Conservation (phyloP, 2,329 filamentous ascomycete species). For the Exophiala spinifera region DNA sequence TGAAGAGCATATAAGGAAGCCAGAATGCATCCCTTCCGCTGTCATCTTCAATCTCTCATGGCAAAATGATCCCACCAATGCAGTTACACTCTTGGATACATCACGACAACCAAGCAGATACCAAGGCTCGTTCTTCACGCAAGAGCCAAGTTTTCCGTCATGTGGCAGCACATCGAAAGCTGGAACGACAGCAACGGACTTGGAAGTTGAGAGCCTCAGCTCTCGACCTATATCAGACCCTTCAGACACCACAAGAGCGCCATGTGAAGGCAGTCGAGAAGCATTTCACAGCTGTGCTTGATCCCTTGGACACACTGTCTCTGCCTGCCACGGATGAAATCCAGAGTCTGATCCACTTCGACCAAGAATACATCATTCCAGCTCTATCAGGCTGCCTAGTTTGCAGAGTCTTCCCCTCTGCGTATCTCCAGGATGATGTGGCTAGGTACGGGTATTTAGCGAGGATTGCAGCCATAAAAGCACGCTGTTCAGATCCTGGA, state of each 20-base stretch:
- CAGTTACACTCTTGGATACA: constrained; percentile 10
- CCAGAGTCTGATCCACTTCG: constrained; percentile 6
- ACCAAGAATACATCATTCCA: constrained; percentile 1
- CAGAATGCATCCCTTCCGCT: too few species aligned
- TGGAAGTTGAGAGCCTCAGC: constrained; percentile 9
- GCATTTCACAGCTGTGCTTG: background rate
- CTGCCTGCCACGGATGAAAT: constrained; percentile 7
- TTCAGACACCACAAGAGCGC: background rate
- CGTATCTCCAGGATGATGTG: constrained; percentile 11
- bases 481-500: background rate
- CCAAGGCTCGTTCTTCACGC: background rate
- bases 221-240: background rate
- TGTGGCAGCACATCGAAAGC: constrained; percentile 12
- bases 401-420: background rate
- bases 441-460: constrained; percentile 8
- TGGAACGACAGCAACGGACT: constrained; percentile 8
- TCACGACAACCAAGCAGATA: constrained; percentile 4
- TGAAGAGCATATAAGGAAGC: too few species aligned
- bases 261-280: background rate
- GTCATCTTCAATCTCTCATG: too few species aligned
- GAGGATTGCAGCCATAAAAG: constrained; percentile 7
- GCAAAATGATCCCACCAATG: background rate
- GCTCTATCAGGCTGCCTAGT: background rate
- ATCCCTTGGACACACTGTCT: constrained; percentile 6
- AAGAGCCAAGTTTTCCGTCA: constrained; percentile 15